phyloP scores from a whole-genome alignment of 176 grass and related monocot genomes.

The Ensete ventricosum region DNA sequence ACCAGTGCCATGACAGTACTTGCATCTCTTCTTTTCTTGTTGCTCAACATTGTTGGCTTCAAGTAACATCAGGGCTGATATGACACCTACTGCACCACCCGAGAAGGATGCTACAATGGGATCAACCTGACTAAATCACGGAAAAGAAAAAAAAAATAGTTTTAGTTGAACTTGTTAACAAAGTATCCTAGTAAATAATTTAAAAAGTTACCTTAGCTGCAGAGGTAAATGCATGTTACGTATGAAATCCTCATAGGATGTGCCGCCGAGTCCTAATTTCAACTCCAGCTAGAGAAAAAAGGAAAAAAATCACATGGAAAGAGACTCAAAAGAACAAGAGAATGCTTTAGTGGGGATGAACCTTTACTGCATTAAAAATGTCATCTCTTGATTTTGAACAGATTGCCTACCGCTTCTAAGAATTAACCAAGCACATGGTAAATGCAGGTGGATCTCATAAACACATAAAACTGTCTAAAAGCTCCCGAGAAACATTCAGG shows the following conservation, averaged over 20 bases:
- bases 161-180: background rate
- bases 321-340: background rate
- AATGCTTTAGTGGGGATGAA: no score
- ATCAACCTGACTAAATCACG: slow-evolving; percentile 71
- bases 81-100: slow-evolving; percentile 76
- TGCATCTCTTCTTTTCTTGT: slow-evolving; percentile 96
- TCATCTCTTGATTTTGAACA: no score
- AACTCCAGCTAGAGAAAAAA: slow-evolving; percentile 61
- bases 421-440: no score
- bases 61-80: slow-evolving; percentile 79
- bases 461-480: no score
- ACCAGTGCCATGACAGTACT: slow-evolving; percentile 88
- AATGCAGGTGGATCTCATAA: no score
- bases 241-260: slow-evolving; percentile 95
- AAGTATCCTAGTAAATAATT: background rate
- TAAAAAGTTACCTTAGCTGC: slow-evolving; percentile 58
- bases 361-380: no score
- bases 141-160: background rate
- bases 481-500: no score
- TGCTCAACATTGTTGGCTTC: slow-evolving; percentile 83
- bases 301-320: background rate
- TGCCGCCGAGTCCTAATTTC: slow-evolving; percentile 84
- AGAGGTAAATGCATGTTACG: slow-evolving; percentile 62
- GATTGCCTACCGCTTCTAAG: no score
- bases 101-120: slow-evolving; percentile 95